Evolutionary conservation across 305 asterid genomes (phyloP).

Genomic region (Solanum chacoense): DNA sequence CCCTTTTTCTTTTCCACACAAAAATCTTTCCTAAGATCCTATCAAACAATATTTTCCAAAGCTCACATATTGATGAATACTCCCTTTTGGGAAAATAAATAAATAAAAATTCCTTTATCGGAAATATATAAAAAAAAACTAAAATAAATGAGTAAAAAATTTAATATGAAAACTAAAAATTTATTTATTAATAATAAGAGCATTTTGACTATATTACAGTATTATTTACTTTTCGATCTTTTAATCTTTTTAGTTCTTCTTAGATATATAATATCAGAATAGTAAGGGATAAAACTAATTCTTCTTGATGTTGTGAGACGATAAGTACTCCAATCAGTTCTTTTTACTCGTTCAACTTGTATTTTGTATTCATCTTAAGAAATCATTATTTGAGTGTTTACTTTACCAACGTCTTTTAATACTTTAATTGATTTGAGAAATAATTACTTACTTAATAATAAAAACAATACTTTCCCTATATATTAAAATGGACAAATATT

Average conservation of each 20-base stretch:
- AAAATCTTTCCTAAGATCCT: background rate
- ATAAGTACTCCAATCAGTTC: background rate
- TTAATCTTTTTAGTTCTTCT: too few relatives aligned
- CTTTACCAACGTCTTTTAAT: background rate
- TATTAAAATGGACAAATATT: background rate
- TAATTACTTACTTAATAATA: background rate
- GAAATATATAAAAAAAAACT: background rate
- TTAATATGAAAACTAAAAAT: background rate
- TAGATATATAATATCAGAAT: too few relatives aligned
- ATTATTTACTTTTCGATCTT: background rate
- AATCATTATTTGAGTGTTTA: background rate
- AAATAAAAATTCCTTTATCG: background rate
- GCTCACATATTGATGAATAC: background rate
- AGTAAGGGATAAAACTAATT: background rate
- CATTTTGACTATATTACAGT: background rate
- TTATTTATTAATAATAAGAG: background rate
- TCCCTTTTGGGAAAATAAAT: background rate
- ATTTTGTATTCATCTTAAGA: background rate
- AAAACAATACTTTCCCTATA: background rate
- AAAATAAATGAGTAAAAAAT: background rate
- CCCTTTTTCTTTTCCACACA: background rate
- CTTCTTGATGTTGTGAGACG: background rate
- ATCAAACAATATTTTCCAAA: background rate
- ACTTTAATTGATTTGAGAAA: background rate
- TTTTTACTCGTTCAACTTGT: background rate